These are phyloP conservation scores for Geotrichum reessii DNA, from an alignment of 1,139 yeast genomes.

Conservation along the genomic window DNA sequence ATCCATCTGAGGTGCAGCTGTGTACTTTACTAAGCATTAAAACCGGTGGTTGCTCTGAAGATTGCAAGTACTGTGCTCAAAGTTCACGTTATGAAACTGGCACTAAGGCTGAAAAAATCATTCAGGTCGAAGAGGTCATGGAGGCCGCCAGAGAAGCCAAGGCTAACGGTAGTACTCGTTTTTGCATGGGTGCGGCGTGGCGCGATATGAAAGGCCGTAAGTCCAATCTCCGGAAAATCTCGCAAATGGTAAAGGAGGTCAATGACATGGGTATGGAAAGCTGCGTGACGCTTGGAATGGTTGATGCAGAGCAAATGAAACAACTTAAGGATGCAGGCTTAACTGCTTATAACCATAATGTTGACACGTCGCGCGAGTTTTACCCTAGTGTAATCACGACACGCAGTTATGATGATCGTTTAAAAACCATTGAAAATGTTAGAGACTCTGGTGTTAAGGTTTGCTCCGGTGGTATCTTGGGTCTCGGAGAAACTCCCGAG, in stretches of 20 bases:
- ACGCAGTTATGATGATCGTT: slow-evolving; percentile 63
- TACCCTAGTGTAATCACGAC: slow-evolving; percentile 69
- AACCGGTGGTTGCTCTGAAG: slow-evolving; percentile 78
- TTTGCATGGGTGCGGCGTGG: slow-evolving; percentile 89
- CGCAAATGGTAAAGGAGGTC: slow-evolving; percentile 60
- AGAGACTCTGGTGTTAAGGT: slow-evolving; percentile 62
- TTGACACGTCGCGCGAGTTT: slow-evolving; percentile 74
- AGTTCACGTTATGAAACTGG: slow-evolving; percentile 66
- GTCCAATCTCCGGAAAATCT: slow-evolving; percentile 55
- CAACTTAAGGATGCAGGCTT: slow-evolving; percentile 61
- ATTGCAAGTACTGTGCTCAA: slow-evolving; percentile 77
- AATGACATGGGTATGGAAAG: slow-evolving; percentile 68
- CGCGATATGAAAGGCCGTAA: slow-evolving; percentile 78
- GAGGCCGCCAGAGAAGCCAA: slow-evolving; percentile 62
- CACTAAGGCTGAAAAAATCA: slow-evolving; percentile 58
- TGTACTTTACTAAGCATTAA: slow-evolving; percentile 72
- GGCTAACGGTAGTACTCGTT: slow-evolving; percentile 65
- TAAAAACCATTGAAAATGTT: slow-evolving; percentile 59
- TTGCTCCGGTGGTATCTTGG: slow-evolving; percentile 76
- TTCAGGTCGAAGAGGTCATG: slow-evolving; percentile 56
- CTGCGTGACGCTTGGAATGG: slow-evolving; percentile 79
- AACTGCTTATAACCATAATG: slow-evolving; percentile 77
- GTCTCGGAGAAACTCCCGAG: slow-evolving; percentile 67
- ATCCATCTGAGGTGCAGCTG: slow-evolving; percentile 65
- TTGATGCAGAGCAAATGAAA: slow-evolving; percentile 55